Base-by-base conservation (phyloP, 2,329 filamentous ascomycete genomes). In the Hypoxylon sp. region DNA sequence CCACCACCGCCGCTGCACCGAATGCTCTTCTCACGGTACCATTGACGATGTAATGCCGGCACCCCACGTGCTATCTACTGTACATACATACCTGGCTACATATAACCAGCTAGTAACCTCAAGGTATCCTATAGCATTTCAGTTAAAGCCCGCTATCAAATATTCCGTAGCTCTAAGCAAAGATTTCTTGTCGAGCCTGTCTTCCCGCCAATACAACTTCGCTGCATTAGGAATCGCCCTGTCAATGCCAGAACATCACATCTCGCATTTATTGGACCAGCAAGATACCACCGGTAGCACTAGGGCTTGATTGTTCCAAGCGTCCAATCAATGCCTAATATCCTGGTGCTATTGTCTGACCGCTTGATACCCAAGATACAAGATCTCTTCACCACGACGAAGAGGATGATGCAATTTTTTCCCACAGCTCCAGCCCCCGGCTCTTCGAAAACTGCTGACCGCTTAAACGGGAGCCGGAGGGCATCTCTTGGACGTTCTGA, bases 21-120 rank as follows among this genome's bases (percentile, higher is more conserved):
- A 26, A 26, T 6, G 24, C 32, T 44, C 22, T n/a, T n/a, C 44
- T 45, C 45, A 55, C 44, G 8, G 2, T 11, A 51, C 30, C 51
- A 42, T 49, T 33, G 32, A 57, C 42, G 40, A 48, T 59, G 49
- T 33, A 55, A 62, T 58, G 44, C 63, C 44, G 40, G 53, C 54
- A 65, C n/a, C 33, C 65, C 65, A 68, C 62, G 65, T 68, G 62
- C 65, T 60, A 61, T 49, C 22, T n/a, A n/a, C n/a, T n/a, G n/a
- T n/a, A n/a, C n/a, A n/a, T n/a, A n/a, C n/a, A n/a, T n/a, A n/a
- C n/a, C n/a, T n/a, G n/a, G n/a, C n/a, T n/a, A n/a, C n/a, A n/a
- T n/a, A n/a, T n/a, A n/a, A n/a, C n/a, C 28, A 59, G 50, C 62
- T 58, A 68, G 40, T 65, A 36, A 61, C 52, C n/a, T 42, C 22